Conservation (phyloP, 2,329 filamentous ascomycete genomes). For the Venturia pyrina region DNA sequence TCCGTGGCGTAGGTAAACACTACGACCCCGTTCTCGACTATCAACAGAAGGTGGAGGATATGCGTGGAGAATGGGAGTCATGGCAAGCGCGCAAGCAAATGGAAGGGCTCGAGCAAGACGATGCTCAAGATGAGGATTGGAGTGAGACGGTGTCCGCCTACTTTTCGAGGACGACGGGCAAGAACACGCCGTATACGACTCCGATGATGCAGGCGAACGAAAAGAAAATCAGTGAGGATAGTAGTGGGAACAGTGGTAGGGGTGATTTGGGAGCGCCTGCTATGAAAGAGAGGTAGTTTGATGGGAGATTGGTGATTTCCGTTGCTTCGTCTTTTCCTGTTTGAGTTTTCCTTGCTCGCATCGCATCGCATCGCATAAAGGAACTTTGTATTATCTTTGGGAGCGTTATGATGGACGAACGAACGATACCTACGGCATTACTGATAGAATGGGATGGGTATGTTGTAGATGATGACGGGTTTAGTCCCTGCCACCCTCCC, state of each 20-base stretch:
- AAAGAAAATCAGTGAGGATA: conserved; percentile 8
- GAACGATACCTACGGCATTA: background rate
- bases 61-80: conserved; percentile 49
- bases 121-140: conserved; percentile 22
- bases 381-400: no score
- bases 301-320: background rate
- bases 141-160: conserved; percentile 7
- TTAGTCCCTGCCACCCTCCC: no score
- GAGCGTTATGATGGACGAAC: background rate
- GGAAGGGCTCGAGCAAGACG: conserved; percentile 32
- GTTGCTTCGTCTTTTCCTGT: background rate
- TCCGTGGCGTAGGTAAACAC: conserved; percentile 65
- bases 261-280: background rate
- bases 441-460: background rate
- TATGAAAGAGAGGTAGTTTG: background rate
- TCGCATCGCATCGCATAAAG: no score
- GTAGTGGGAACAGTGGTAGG: background rate
- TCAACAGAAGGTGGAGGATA: conserved; percentile 74
- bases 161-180: conserved; percentile 9
- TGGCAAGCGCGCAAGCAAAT: conserved; percentile 43
- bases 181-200: conserved; percentile 3
- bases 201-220: conserved; percentile 9
- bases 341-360: background rate
- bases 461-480: no score
- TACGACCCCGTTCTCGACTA: conserved; percentile 80